Conservation (phyloP, 495 filamentous ascomycete genomes). For the Penicillium steckii region DNA sequence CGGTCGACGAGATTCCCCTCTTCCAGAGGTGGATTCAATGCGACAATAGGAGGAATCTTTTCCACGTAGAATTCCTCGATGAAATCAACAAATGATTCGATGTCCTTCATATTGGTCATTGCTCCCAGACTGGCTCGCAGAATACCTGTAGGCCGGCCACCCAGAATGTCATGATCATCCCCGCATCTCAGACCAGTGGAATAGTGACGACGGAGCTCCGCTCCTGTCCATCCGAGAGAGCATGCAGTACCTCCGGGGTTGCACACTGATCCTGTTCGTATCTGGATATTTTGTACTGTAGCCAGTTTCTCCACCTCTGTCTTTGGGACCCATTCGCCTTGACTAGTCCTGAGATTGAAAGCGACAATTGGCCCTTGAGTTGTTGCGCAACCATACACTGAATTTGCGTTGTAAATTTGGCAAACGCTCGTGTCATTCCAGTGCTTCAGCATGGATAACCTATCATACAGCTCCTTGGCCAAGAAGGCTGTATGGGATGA, state of each 20-base stretch:
- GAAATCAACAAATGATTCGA: constrained; percentile 67
- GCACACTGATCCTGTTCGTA: constrained; percentile 84
- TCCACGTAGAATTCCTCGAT: constrained; percentile 77
- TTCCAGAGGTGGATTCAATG: constrained; percentile 16
- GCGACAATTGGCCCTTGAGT: constrained; percentile 77
- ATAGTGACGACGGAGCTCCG: constrained; percentile 80
- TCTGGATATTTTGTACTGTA: constrained; percentile 70
- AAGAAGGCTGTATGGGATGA: constrained; percentile 74
- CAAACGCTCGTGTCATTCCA: constrained; percentile 66
- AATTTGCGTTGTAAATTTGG: constrained; percentile 56
- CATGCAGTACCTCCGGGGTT: constrained; percentile 83
- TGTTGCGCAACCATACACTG: constrained; percentile 37
- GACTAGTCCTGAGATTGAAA: constrained; percentile 72
- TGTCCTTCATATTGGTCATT: constrained; percentile 79
- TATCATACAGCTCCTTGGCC: constrained; percentile 54
- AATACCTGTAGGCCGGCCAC: constrained; percentile 84
- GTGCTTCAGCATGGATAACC: constrained; percentile 61
- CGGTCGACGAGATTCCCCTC: constrained; percentile 15
- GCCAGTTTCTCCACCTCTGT: constrained; percentile 84
- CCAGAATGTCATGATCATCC: constrained; percentile 74
- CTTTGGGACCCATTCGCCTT: constrained; percentile 73
- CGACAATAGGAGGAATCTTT: constrained; percentile 24
- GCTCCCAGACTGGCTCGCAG: constrained; percentile 81
- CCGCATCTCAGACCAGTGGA: constrained; percentile 77
- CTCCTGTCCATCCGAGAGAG: constrained; percentile 64